Percentiles rank a stretch among this genome's conserved stretches.
phyloP scores from a whole-genome alignment of 2,329 filamentous ascomycete species.

The Catunica adiposa region DNA sequence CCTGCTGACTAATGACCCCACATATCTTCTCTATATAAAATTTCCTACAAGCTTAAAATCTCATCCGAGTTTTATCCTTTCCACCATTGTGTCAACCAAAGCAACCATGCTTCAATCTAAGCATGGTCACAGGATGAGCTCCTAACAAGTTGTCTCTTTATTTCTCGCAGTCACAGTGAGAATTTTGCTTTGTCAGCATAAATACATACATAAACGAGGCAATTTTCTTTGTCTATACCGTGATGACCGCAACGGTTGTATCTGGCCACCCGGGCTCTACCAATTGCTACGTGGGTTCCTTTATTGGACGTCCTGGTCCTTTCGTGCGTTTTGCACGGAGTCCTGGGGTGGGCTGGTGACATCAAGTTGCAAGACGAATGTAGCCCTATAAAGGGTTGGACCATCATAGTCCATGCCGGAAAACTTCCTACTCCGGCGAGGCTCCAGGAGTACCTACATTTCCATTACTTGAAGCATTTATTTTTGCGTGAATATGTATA shows the following conservation, averaged over 20 bases:
- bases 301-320: conserved; percentile 7
- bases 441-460: conserved; percentile 28
- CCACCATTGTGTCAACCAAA: no score
- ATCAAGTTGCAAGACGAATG: conserved; percentile 21
- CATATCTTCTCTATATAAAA: no score
- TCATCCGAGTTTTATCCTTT: no score
- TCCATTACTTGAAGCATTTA: conserved; percentile 15
- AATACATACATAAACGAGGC: no score
- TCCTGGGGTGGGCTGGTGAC: conserved; percentile 10
- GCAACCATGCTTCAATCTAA: neutral
- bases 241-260: conserved; percentile 10
- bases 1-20: no score
- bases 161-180: no score
- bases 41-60: no score
- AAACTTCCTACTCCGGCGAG: conserved; percentile 23
- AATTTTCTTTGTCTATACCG: no score
- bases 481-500: neutral
- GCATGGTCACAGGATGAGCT: no score
- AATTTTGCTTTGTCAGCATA: no score
- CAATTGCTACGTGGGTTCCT: conserved; percentile 14
- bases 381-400: conserved; percentile 17
- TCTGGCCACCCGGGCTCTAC: conserved; percentile 14
- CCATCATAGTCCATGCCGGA: conserved; percentile 29
- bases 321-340: conserved; percentile 11
- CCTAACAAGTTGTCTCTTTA: no score